Percentiles rank a stretch among this genome's conserved stretches.
phyloP scores from a whole-genome alignment of 805 yeast genomes.

The Zygosaccharomyces siamensis region DNA sequence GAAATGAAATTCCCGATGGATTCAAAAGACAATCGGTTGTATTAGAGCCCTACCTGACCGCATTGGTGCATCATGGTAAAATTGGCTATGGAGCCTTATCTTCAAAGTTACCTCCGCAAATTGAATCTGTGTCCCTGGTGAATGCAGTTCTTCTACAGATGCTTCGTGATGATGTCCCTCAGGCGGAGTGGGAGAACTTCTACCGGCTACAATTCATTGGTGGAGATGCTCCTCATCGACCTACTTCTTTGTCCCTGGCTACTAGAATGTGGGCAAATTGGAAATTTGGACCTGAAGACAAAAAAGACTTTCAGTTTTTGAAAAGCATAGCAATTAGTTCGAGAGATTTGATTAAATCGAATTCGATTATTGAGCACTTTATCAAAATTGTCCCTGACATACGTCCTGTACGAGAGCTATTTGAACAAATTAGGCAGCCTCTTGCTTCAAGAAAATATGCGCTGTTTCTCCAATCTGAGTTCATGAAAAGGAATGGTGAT shows the following conservation, averaged over 20 bases:
- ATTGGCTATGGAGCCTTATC: constrained; percentile 11
- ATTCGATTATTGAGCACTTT: constrained; percentile 20
- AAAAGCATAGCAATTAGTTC: constrained; percentile 19
- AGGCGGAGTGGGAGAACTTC: constrained; percentile 15
- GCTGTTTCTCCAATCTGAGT: constrained; percentile 26
- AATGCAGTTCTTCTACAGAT: constrained; percentile 22
- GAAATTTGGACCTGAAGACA: constrained; percentile 11
- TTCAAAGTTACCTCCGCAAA: constrained; percentile 15
- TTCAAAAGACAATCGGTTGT: constrained; percentile 18
- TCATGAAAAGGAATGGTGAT: constrained; percentile 20
- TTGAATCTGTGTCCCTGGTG: constrained; percentile 21
- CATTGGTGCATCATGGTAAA: constrained; percentile 12
- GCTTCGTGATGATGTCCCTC: constrained; percentile 11
- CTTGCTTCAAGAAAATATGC: constrained; percentile 21
- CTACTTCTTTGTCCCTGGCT: constrained; percentile 22
- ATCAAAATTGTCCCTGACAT: constrained; percentile 21
- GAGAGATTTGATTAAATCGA: constrained; percentile 13
- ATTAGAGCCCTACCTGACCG: constrained; percentile 21
- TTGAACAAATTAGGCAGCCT: constrained; percentile 20
- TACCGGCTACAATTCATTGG: constrained; percentile 14
- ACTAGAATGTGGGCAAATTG: constrained; percentile 25
- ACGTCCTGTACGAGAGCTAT: constrained; percentile 18
- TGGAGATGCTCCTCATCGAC: constrained; percentile 7
- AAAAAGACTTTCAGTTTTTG: constrained; percentile 19
- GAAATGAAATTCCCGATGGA: constrained; percentile 22